These are phyloP conservation scores for Chondrus crispus DNA, from an alignment of 23 red algal species.

Conservation along the genomic window DNA sequence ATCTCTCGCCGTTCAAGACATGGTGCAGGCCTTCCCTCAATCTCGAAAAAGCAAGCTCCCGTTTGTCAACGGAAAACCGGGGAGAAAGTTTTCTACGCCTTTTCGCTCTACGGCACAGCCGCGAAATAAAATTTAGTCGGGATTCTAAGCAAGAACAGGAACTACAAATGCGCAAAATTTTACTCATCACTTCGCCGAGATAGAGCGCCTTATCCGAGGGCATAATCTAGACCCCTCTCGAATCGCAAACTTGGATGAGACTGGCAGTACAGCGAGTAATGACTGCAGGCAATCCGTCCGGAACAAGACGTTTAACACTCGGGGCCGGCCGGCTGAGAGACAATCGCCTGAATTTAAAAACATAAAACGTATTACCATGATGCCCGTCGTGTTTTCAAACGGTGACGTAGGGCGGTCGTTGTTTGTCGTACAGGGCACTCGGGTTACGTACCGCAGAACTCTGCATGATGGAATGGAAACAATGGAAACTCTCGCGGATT, in stretches of 20 bases:
- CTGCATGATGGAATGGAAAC: not conserved
- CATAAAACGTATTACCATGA: not conserved
- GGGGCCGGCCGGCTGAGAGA: not conserved
- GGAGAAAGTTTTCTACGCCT: not conserved
- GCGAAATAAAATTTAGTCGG: not conserved
- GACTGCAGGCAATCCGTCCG: not conserved
- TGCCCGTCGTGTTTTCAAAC: not conserved
- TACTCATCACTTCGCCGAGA: not conserved
- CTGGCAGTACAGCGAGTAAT: not conserved
- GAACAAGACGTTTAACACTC: not conserved
- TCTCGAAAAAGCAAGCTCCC: not conserved
- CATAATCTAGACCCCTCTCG: not conserved
- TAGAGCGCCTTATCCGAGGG: not conserved
- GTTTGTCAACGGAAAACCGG: not conserved
- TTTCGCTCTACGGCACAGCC: not conserved
- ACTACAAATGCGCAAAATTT: not conserved
- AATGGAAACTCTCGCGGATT: not conserved
- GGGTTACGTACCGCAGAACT: not conserved
- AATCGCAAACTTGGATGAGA: not conserved
- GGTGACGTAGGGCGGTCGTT: not conserved
- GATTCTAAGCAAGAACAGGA: not conserved
- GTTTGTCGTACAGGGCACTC: not conserved
- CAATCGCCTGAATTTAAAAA: not conserved
- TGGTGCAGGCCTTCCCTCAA: not conserved
- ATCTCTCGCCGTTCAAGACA: not conserved